These are phyloP conservation scores for Spathaspora sp. DNA, from an alignment of 805 yeast species.

Conservation along the genomic window DNA sequence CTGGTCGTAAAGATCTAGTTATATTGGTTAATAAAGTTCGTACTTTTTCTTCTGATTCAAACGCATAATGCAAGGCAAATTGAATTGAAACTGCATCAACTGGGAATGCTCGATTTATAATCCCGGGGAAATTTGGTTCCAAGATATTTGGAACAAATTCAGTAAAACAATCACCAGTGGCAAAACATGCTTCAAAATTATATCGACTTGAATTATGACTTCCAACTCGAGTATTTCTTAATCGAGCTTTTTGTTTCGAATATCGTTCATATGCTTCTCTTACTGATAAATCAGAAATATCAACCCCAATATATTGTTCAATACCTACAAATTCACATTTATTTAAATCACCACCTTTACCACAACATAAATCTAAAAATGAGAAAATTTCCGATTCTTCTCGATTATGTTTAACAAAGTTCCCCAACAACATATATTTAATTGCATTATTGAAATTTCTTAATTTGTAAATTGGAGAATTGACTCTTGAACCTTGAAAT, in stretches of 20 bases:
- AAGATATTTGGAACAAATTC: conserved; percentile 65
- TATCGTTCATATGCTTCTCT: conserved; percentile 80
- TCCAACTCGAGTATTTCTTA: conserved; percentile 20
- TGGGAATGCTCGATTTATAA: conserved; percentile 62
- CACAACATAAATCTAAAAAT: conserved; percentile 88
- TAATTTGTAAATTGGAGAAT: conserved; percentile 81
- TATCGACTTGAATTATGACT: conserved; percentile 38
- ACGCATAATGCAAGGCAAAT: conserved; percentile 93
- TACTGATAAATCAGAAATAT: conserved; percentile 85
- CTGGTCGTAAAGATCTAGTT: conserved; percentile 67
- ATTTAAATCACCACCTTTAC: conserved; percentile 95
- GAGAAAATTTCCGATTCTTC: conserved; percentile 27
- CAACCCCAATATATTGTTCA: conserved; percentile 82
- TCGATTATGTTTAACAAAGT: conserved; percentile 43
- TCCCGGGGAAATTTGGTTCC: conserved; percentile 56
- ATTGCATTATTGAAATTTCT: conserved; percentile 90
- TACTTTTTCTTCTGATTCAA: conserved; percentile 78
- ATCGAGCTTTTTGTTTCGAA: conserved; percentile 44
- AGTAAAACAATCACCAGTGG: conserved; percentile 90
- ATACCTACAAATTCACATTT: conserved; percentile 79
- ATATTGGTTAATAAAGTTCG: conserved; percentile 71
- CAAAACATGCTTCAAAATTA: conserved; percentile 76
- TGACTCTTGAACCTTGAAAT: conserved; percentile 53
- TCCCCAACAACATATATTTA: conserved; percentile 79
- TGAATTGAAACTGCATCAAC: conserved; percentile 88